Evolutionary conservation across 352 stramenopile genomes (phyloP).

Genomic region (Phytophthora litchii): DNA sequence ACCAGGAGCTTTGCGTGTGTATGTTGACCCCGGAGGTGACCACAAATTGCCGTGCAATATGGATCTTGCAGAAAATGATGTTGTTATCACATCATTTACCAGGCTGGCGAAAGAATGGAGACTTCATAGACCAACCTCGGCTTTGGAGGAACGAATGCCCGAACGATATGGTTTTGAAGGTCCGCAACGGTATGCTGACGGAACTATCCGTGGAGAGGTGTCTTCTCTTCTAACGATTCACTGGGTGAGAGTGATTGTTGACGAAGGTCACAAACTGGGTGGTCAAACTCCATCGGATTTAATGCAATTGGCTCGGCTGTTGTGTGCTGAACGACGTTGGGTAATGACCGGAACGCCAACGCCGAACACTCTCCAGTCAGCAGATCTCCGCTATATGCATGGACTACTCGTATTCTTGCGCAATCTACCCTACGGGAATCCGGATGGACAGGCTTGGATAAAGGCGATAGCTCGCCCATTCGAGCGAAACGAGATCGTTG

Average conservation of each 20-base stretch:
- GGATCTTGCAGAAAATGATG: constrained; percentile 62
- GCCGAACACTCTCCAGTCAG: constrained; percentile 84
- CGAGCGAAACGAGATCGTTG: constrained; percentile 57
- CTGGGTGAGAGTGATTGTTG: constrained; percentile 93
- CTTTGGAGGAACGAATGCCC: constrained; percentile 64
- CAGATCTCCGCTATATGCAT: constrained; percentile 90
- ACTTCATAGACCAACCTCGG: constrained; percentile 55
- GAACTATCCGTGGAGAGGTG: constrained; percentile 51
- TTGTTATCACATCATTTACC: constrained; percentile 78
- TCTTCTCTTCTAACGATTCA: constrained; percentile 70
- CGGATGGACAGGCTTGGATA: constrained; percentile 73
- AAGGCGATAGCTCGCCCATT: constrained; percentile 82
- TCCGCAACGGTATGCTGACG: constrained; percentile 59
- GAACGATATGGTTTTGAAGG: constrained; percentile 77
- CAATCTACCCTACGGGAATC: constrained; percentile 85
- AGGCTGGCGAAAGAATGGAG: constrained; percentile 73
- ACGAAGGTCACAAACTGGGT: constrained; percentile 96
- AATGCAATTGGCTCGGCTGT: constrained; percentile 81
- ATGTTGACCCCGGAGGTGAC: constrained; percentile 50
- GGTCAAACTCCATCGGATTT: constrained; percentile 64
- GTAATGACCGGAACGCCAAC: constrained; percentile 98
- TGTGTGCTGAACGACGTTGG: constrained; percentile 91
- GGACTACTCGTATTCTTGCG: constrained; percentile 91
- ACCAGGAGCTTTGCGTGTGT: constrained; percentile 43
- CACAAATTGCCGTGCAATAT: constrained; percentile 42